Conservation (phyloP, 2,329 filamentous ascomycete species). For the Sordariomycetes sp. region DNA sequence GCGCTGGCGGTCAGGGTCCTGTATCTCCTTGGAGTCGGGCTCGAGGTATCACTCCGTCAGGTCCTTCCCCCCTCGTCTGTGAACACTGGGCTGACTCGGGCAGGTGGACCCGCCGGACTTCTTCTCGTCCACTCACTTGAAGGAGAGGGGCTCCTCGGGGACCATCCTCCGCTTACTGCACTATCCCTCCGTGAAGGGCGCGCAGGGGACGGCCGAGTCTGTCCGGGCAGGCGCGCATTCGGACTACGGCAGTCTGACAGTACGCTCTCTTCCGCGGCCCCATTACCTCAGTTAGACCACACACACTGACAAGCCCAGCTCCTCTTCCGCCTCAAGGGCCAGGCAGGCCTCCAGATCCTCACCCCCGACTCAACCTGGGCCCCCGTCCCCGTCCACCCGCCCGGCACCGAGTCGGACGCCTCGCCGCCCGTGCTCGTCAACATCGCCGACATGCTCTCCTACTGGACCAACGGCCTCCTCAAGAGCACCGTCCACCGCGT, state of each 20-base stretch:
- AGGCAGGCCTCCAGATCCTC: constrained; percentile 78
- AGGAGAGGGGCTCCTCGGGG: constrained; percentile 33
- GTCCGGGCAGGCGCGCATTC: constrained; percentile 86
- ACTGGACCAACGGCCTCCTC: constrained; percentile 85
- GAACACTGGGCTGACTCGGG: not conserved
- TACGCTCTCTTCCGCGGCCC: not conserved
- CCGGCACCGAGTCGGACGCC: constrained; percentile 44
- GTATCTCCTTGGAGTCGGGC: constrained; percentile 65
- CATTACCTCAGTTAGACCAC: not conserved
- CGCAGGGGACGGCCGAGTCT: constrained; percentile 19
- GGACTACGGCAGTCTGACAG: constrained; percentile 64
- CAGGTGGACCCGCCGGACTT: constrained; percentile 38
- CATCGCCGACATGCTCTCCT: constrained; percentile 59
- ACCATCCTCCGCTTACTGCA: constrained; percentile 61
- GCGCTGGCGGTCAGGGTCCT: constrained; percentile 63
- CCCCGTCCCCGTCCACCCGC: constrained; percentile 56
- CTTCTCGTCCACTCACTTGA: constrained; percentile 41
- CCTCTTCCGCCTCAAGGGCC: constrained; percentile 78
- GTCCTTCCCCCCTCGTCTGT: not conserved
- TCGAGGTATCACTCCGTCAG: constrained; percentile 39
- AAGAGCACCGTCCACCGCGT: constrained; percentile 86
- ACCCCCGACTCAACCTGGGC: constrained; percentile 46
- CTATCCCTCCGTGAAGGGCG: constrained; percentile 43
- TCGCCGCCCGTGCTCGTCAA: constrained; percentile 73
- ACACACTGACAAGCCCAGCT: constrained; percentile 19